Evolutionary conservation across 1,284 basidiomycete species (phyloP), one percentile per base, ranked within the genome.

Genomic region (Ganoderma lucidum): DNA sequence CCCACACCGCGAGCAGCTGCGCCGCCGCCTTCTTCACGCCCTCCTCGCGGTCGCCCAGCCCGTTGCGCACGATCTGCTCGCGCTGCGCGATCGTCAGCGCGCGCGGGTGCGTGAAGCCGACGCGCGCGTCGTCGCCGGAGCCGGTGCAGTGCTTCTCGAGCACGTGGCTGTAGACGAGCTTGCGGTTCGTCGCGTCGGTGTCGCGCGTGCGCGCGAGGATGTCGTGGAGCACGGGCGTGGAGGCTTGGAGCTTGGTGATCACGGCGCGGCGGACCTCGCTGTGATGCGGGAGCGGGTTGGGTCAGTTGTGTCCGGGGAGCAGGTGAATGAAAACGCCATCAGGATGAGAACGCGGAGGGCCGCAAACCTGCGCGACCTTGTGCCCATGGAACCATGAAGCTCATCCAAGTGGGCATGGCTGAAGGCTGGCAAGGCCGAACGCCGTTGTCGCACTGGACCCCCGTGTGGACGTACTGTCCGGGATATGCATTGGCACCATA

Each of bases 191-290:
- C 0, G 92, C 86, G 76, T 99, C 97, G 42, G 93, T 85, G 79
- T 99, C 97, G 69, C 96, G 90, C 0, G 94, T 93, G 23, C 97
- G 90, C 5, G 89, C 87, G 48, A 99, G 87, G 61, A 99, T 86
- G 9, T 86, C 79, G 0, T 91, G 85, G 0, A 98, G 82, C 0
- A 92, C 92, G 0, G 81, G 78, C 1, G 84, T 83, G 0, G 87
- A 86, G 19, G 93, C 82, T 0, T 94, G 92, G 1, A 97, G 84
- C 75, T 96, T 93, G 71, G 96, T 85, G 0, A 99, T 85, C 0
- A 94, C 92, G 0, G 95, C 93, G 30, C 96, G 90, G 15, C 97
- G 94, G 9, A 98, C 97, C 75, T 99, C 97, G 2, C 95, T 97
- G 77, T 23, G 64, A 6, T 6, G 44, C 30, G n/a, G n/a, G n/a